Evolutionary conservation across 805 yeast species (phyloP).

Genomic region (Ascoidea tarda): DNA sequence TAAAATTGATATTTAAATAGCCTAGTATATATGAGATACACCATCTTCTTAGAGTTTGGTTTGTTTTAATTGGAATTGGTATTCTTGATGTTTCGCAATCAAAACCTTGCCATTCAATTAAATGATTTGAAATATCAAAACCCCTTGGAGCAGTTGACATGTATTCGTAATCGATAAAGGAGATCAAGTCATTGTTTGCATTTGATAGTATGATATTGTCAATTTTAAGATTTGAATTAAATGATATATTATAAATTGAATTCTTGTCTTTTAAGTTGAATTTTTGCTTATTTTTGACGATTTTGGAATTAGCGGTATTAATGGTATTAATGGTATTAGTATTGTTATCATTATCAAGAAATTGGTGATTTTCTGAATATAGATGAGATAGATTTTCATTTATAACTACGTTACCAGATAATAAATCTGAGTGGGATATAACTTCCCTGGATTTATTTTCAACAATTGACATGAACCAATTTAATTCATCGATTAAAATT

Average conservation of each 20-base stretch:
- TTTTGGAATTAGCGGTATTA: neutral
- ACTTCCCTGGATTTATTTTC: constrained; percentile 36
- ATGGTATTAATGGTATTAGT: neutral
- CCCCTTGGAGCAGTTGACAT: constrained; percentile 63
- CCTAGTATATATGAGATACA: constrained; percentile 35
- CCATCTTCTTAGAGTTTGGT: constrained; percentile 40
- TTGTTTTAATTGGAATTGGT: constrained; percentile 32
- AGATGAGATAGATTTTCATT: constrained; percentile 23
- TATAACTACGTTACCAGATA: constrained; percentile 60
- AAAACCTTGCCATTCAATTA: constrained; percentile 76
- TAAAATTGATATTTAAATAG: too few species aligned
- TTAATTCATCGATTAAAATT: constrained; percentile 34
- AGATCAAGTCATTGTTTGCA: constrained; percentile 22
- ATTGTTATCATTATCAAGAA: neutral
- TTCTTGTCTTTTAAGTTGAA: neutral
- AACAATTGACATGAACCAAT: constrained; percentile 35
- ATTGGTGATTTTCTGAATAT: too few species aligned
- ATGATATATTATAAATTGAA: neutral
- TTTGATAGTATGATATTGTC: neutral
- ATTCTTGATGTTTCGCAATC: constrained; percentile 49
- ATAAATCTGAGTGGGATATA: constrained; percentile 55
- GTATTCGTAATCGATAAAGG: constrained; percentile 61
- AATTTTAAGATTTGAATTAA: neutral
- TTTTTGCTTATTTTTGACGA: neutral
- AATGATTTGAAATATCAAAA: constrained; percentile 61